Percentiles rank a stretch among this genome's conserved stretches.
phyloP scores from a whole-genome alignment of 768 basidiomycete species.

The Rhodosporidiobolus sp. region DNA sequence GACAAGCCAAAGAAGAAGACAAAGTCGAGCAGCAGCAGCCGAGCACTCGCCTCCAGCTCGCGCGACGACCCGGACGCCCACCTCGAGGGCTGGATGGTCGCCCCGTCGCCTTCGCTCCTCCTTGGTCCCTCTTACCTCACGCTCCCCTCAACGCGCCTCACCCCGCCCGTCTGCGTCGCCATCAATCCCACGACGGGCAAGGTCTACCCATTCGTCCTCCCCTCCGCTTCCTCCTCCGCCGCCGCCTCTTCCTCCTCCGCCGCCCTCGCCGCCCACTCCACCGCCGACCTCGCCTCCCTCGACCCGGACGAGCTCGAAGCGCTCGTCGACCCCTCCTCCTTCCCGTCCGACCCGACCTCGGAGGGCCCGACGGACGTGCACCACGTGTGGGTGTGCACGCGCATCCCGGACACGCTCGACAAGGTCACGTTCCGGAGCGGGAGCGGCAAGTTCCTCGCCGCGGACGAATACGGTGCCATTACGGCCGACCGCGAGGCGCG shows the following conservation, averaged over 20 bases:
- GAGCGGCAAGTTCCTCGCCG: slow-evolving; percentile 81
- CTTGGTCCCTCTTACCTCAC: slow-evolving; percentile 36
- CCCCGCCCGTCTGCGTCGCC: slow-evolving; percentile 19
- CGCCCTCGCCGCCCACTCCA: too few species aligned
- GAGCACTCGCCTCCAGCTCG: background rate
- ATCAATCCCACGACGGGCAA: slow-evolving; percentile 35
- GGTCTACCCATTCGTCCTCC: slow-evolving; percentile 25
- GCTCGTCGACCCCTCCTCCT: slow-evolving; percentile 20
- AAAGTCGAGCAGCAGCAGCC: slow-evolving; percentile 48
- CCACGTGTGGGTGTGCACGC: slow-evolving; percentile 88
- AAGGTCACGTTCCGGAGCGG: slow-evolving; percentile 74
- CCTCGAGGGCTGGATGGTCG: slow-evolving; percentile 28
- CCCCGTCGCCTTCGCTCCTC: slow-evolving; percentile 26
- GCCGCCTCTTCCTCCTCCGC: slow-evolving; percentile 6
- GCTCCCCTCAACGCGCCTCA: background rate
- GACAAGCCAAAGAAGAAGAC: slow-evolving; percentile 79
- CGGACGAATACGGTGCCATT: slow-evolving; percentile 79
- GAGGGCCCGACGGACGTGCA: slow-evolving; percentile 68
- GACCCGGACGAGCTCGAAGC: slow-evolving; percentile 38
- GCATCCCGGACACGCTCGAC: slow-evolving; percentile 72
- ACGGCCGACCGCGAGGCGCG: slow-evolving; percentile 81
- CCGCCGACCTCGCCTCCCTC: slow-evolving; percentile 8
- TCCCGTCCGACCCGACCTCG: background rate
- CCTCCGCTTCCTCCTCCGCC: background rate
- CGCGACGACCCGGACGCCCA: slow-evolving; percentile 8